phyloP scores from a whole-genome alignment of 2,329 filamentous ascomycete genomes.

The Diplocarpon mali region DNA sequence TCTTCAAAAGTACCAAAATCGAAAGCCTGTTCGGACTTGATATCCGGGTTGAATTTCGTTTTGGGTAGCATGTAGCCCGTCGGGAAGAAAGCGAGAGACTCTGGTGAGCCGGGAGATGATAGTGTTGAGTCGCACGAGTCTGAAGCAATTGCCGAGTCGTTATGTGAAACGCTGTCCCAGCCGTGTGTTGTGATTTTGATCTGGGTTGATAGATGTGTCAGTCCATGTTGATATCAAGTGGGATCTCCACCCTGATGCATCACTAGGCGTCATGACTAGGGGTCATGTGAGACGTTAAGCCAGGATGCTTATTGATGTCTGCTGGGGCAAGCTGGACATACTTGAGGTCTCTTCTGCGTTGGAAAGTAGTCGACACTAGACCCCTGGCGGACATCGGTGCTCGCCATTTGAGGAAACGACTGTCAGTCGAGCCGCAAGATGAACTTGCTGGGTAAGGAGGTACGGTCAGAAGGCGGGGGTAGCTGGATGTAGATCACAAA shows the following conservation, averaged over 20 bases:
- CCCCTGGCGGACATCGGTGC: slow-evolving; percentile 2
- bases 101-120: slow-evolving; percentile 19
- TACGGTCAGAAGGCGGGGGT: no score
- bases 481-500: no score
- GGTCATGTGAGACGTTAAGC: background rate
- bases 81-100: slow-evolving; percentile 11
- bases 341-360: slow-evolving; percentile 6
- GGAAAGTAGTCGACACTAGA: slow-evolving; percentile 8
- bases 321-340: slow-evolving; percentile 2
- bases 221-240: slow-evolving; percentile 7
- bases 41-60: slow-evolving; percentile 6
- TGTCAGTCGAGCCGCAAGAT: no score
- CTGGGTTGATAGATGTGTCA: slow-evolving; percentile 7
- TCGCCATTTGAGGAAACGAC: no score
- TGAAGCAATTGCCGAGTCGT: slow-evolving; percentile 15
- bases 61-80: slow-evolving; percentile 16
- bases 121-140: slow-evolving; percentile 23
- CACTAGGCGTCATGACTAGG: slow-evolving; percentile 1
- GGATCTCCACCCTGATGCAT: slow-evolving; percentile 1
- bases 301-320: no score
- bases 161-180: slow-evolving; percentile 16
- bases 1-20: slow-evolving; percentile 24
- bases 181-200: slow-evolving; percentile 12
- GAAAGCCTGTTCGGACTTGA: slow-evolving; percentile 18
- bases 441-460: no score